Evolutionary conservation across 352 stramenopile genomes (phyloP).

Genomic region (Pythium rhizo-oryzae): DNA sequence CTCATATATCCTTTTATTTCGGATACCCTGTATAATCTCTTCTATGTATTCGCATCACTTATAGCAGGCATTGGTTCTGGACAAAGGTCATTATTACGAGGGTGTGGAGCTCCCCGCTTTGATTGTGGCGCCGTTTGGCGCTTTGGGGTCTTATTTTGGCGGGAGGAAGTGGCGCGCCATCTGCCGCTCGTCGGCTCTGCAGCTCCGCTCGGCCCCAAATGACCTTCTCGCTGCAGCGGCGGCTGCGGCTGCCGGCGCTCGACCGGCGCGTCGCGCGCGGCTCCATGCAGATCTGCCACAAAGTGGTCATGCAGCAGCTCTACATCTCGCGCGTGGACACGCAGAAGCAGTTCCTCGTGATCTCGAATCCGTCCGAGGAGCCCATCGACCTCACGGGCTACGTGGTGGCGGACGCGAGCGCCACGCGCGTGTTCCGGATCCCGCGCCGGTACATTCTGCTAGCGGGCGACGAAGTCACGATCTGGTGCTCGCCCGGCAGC

Average conservation of each 20-base stretch:
- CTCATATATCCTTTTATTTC: not conserved
- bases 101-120: not conserved
- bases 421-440: slow-evolving; percentile 62
- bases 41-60: too few relatives aligned
- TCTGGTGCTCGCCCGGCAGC: slow-evolving; percentile 72
- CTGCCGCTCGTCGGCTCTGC: not conserved
- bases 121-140: slow-evolving; percentile 7
- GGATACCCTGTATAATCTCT: too few relatives aligned
- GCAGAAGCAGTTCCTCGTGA: slow-evolving; percentile 79
- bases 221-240: slow-evolving; percentile 64
- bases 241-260: slow-evolving; percentile 59
- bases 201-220: slow-evolving; percentile 31
- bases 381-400: slow-evolving; percentile 75
- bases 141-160: slow-evolving; percentile 13
- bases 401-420: slow-evolving; percentile 48
- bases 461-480: slow-evolving; percentile 75
- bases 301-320: slow-evolving; percentile 86
- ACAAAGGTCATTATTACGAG: not conserved
- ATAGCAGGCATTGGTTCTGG: not conserved
- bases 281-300: slow-evolving; percentile 85
- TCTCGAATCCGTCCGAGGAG: slow-evolving; percentile 78
- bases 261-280: slow-evolving; percentile 73
- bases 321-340: slow-evolving; percentile 79
- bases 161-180: slow-evolving; percentile 15
- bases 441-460: slow-evolving; percentile 68